Evolutionary conservation across 1,284 basidiomycete genomes (phyloP), one percentile per base, ranked within the genome.

Genomic region (Ceratobasidium sp.): DNA sequence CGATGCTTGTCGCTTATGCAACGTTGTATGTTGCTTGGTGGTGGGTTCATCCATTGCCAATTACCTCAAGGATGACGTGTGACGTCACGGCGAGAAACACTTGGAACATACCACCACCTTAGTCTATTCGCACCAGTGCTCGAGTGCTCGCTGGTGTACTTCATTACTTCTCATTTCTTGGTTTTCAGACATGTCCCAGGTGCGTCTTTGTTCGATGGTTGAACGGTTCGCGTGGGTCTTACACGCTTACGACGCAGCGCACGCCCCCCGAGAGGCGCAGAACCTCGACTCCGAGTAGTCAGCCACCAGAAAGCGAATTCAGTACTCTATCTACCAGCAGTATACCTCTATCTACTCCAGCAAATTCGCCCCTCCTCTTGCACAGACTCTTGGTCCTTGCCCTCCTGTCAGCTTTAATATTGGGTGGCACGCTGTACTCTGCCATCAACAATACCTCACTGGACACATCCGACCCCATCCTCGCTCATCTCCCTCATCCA

Each of bases 391-490:
- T 74, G 14, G 72, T 62, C 32, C 73, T 79, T 26, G 43, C 65
- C 12, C 62, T 77, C 26, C 75, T 85, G 21, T 77, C 80, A 0
- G 76, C 82, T 53, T 78, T 85, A 46, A 81, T 88, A 45, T 74
- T 83, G 52, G 77, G 84, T 59, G 88, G 87, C 28, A 88, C 87
- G 0, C 71, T 83, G 46, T 86, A 86, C 76, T 88, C 86, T 23
- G 77, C 88, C 62, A 76, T 79, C 30, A 80, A 89, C 78, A 81
- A 82, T 76, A 87, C 87, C 16, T 89, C 84, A 76, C 85, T 89
- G 76, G 87, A 90, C 80, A 90, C 88, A 0, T 93, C 91, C 23
- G 82, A 93, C 78, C 90, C 91, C 4, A 79, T 89, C 58, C 78
- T 91, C 77, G 86, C 89, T 2, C 57, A 79, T 77, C 84, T 88